Evolutionary conservation across 352 stramenopile genomes (phyloP), one percentile per base, ranked within the genome.

Genomic region (Globisporangium acanthophoron): DNA sequence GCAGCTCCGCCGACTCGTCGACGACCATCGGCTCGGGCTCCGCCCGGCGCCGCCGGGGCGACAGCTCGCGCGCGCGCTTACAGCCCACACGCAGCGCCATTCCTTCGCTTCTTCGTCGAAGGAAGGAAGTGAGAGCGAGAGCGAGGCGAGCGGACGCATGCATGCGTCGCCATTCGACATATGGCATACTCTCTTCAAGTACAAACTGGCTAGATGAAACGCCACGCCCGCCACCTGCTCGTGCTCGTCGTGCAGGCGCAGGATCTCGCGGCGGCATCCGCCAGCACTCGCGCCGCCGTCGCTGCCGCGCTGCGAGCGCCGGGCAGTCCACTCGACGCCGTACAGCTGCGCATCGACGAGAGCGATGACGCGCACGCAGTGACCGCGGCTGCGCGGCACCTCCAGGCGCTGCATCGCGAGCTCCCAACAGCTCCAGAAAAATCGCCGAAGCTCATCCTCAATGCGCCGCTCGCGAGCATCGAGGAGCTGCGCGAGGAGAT

Each of bases 191-290:
- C 0, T 29, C 21, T 51, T 24, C 13, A 46, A n/a, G 44, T 35
- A 51, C 20, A 27, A 20, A 46, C 6, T 31, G 40, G 9, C 12
- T 13, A 4, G 8, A 67, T 56, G 61, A 59, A 59, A 50, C 62
- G 45, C 27, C 41, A 59, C 39, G 9, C 29, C 21, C n/a, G 13
- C 46, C 37, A 24, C 12, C 59, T 59, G 52, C 66, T 76, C 39
- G 39, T 50, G 50, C 59, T 77, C 20, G 49, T 77, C 44, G 59
- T 77, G 35, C 67, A 77, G 31, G 52, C 59, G 7, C 63, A 37
- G 8, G 69, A 77, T 39, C 56, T 52, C 24, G 33, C 8, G 52
- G 35, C 18, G 8, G 35, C 18, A 5, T 52, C 39, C 5, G 47
- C 16, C 1, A 37, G 33, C 51, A 48, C 5, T 37, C 41, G 46